Evolutionary conservation across 2,329 filamentous ascomycete species (phyloP), one percentile per base, ranked within the genome.

Genomic region (Macrophomina phaseolina): DNA sequence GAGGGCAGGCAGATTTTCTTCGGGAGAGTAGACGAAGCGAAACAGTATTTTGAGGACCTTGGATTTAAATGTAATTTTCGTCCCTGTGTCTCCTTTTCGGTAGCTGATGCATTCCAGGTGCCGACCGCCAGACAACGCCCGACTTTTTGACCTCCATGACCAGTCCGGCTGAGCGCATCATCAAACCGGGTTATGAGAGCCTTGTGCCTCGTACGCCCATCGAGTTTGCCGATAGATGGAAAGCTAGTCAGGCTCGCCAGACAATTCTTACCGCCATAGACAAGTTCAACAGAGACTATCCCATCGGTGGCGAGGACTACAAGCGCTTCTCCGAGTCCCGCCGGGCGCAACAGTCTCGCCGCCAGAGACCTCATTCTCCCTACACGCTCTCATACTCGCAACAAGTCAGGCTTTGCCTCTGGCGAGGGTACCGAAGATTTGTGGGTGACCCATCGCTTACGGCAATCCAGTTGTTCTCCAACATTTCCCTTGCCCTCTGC

Each of bases 361-460:
- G n/a, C 11, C 65, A 66, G 66, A 42, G 46, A 4, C 46, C 12
- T 8, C 86, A 86, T 75, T 94, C 91, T 2, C 91, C 92, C 0
- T 95, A 89, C 76, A 95, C 91, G 0, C 81, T 96, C 53, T 93
- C 91, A 0, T 90, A 88, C 69, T 61, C 69, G n/a, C 87, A 92
- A 77, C 92, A 96, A 77, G 79, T 95, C 68, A 74, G 84, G 67
- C 86, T 96, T 11, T 95, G 92, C 75, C 81, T 94, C 64, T 87
- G 87, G 81, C 90, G 92, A 73, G 92, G 91, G 12, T 94, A 88
- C 81, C 86, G 86, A 73, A 87, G 92, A 64, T 81, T 96, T 4
- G 82, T 81, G 48, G 90, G 90, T 62, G 92, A 96, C 73, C 88
- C 90, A 34, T 89, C 86, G 73, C 79, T 93, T 70, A 90, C 90